A percentile compares a stretch with the other conserved stretches of the same genome.
Conservation (phyloP, 2,329 filamentous ascomycete species). For the Pseudogymnoascus sp. region DNA sequence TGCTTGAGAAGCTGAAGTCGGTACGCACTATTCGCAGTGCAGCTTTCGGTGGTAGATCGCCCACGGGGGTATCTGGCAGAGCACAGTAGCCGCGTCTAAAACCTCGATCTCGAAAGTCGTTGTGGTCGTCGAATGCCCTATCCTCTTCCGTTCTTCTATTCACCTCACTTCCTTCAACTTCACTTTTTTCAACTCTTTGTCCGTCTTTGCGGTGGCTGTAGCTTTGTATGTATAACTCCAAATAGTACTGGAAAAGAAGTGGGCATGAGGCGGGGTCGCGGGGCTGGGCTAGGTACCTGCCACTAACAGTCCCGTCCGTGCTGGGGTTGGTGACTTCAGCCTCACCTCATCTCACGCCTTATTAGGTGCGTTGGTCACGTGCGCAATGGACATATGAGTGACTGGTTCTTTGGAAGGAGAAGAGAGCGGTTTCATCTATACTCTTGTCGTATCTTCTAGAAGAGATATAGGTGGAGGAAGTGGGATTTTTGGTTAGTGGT, state of each 20-base stretch:
- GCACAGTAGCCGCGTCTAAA: background rate
- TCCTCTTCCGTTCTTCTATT: background rate
- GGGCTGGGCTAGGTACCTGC: slow-evolving; percentile 2
- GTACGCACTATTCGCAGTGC: background rate
- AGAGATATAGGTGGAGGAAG: background rate
- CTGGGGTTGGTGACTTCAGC: background rate
- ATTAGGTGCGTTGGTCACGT: background rate
- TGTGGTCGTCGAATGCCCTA: background rate
- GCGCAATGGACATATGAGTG: background rate
- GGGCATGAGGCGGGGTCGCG: slow-evolving; percentile 5
- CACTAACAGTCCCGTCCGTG: slow-evolving; percentile 2
- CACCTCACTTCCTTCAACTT: background rate
- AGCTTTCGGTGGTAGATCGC: background rate
- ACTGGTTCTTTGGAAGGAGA: background rate
- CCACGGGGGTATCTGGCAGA: background rate
- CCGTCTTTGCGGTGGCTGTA: background rate
- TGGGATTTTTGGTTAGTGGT: too few relatives aligned
- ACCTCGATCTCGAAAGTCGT: background rate
- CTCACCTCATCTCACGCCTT: slow-evolving; percentile 6
- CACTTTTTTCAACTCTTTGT: background rate
- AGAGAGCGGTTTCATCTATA: background rate
- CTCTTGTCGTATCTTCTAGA: background rate
- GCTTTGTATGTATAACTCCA: background rate
- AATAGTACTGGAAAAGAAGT: background rate
- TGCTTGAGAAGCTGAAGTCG: background rate